Base-by-base conservation (phyloP, 208 protist genomes). In the Trypanosoma brucei region DNA sequence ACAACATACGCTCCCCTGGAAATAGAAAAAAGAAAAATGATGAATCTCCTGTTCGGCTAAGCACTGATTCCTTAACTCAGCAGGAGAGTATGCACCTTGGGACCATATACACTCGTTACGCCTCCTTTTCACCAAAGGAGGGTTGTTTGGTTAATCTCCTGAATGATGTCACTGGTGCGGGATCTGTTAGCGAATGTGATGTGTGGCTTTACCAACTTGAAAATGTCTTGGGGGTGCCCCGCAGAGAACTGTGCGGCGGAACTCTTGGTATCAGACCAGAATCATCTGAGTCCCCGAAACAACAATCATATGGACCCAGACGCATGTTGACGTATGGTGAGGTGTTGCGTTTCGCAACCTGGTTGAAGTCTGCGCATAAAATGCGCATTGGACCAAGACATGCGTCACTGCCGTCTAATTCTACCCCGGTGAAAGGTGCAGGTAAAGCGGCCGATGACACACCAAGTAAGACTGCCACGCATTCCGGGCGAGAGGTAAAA, bases 321-420 rank as follows among this genome's bases (percentile, higher is more conserved):
- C 68, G 60, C 30, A 50, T 59, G 9, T 54, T 73, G 4, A 55
- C 68, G 45, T 8, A 56, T 1, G 68, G 68, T n/a, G 68, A 73
- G 33, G 38, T 57, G 4, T 13, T 51, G 30, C 35, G 6, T 5
- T 64, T 73, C 48, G 51, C 54, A 33, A 56, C 55, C 14, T 61
- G 63, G 55, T 36, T 73, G 34, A 73, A 73, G 52, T 56, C 46
- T 33, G n/a, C 40, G 30, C 38, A 49, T 33, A n/a, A n/a, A 30
- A 40, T 51, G 33, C n/a, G 14, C 11, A 3, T 59, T 54, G 40
- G 1, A 34, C 36, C 42, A 8, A 38, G 33, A n/a, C 1, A 40
- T 38, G 2, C 37, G 35, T 35, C 48, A 13, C 14, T 3, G 2
- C n/a, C n/a, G 2, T 61, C 40, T 5, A 34, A 36, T 35, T 1